Evolutionary conservation across 192 early-diverging fungal genomes (phyloP).

Genomic region (Backusella luteola): DNA sequence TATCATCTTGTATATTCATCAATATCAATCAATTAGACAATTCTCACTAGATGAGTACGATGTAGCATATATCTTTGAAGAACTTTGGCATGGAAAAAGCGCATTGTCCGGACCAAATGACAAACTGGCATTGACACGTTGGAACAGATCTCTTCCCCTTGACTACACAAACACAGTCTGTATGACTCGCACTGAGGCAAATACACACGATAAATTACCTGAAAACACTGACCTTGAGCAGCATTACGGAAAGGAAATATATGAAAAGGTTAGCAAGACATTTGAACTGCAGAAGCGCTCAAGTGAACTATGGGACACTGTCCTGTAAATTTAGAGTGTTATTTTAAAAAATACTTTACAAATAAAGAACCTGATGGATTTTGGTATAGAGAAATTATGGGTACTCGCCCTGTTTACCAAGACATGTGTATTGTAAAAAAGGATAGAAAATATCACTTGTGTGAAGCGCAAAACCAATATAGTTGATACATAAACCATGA

Average conservation of each 20-base stretch:
- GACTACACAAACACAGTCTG: slow-evolving; percentile 76
- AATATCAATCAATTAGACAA: neutral
- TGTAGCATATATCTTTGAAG: slow-evolving; percentile 85
- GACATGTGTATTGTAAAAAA: too few relatives aligned
- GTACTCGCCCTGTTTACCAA: too few relatives aligned
- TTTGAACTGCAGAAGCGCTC: neutral
- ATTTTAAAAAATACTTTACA: too few relatives aligned
- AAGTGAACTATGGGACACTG: slow-evolving; percentile 10
- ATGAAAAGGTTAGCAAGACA: neutral
- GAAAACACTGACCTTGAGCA: slow-evolving; percentile 39
- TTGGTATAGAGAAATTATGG: too few relatives aligned
- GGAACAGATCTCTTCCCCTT: slow-evolving; percentile 70
- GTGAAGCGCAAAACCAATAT: too few relatives aligned
- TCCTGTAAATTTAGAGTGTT: slow-evolving; percentile 6
- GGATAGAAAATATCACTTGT: too few relatives aligned
- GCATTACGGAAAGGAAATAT: slow-evolving; percentile 49
- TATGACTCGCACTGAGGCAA: slow-evolving; percentile 81
- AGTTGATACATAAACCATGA: too few relatives aligned
- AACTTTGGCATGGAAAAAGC: slow-evolving; percentile 83
- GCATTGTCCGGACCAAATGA: slow-evolving; percentile 73
- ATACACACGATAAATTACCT: slow-evolving; percentile 53
- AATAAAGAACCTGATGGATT: too few relatives aligned
- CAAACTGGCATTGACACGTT: slow-evolving; percentile 72
- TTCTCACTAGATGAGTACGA: slow-evolving; percentile 67
- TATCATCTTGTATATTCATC: neutral